A percentile compares a stretch with the other conserved stretches of the same genome.
phyloP scores from a whole-genome alignment of 2,329 filamentous ascomycete genomes.

The Penicillium psychrosexuale region DNA sequence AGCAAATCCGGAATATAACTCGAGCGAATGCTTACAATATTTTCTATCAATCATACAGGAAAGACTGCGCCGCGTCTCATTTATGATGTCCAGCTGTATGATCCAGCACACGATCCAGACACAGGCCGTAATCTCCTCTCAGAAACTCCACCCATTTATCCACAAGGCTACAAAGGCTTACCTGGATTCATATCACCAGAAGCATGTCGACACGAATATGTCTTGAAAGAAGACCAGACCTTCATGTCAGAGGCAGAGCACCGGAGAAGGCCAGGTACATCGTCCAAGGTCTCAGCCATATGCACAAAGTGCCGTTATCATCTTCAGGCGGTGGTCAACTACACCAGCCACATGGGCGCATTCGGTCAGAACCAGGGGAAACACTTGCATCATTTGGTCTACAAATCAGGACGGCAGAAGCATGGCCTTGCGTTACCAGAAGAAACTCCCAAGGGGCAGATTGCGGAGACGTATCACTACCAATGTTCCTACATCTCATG shows the following conservation, averaged over 20 bases:
- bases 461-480: constrained; percentile 51
- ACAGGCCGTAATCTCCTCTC: constrained; percentile 56
- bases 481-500: constrained; percentile 60
- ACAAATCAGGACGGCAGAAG: constrained; percentile 35
- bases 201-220: constrained; percentile 60
- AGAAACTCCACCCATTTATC: constrained; percentile 55
- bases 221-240: constrained; percentile 56
- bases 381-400: constrained; percentile 62
- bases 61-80: constrained; percentile 52
- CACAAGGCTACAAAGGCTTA: constrained; percentile 34
- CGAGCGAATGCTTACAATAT: constrained; percentile 2
- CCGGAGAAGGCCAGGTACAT: constrained; percentile 41
- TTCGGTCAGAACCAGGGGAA: constrained; percentile 49
- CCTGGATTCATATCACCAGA: constrained; percentile 36
- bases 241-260: constrained; percentile 43
- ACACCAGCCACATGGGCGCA: constrained; percentile 40
- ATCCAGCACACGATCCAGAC: constrained; percentile 42
- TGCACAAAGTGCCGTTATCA: constrained; percentile 63
- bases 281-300: constrained; percentile 58
- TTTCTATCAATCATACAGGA: constrained; percentile 33
- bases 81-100: constrained; percentile 46
- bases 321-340: constrained; percentile 57
- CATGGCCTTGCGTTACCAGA: constrained; percentile 18
- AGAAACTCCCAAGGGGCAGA: constrained; percentile 34
- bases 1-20: neutral